Evolutionary conservation across 176 grass and related monocot species (phyloP).

Genomic region (Phoenix roebelenii): DNA sequence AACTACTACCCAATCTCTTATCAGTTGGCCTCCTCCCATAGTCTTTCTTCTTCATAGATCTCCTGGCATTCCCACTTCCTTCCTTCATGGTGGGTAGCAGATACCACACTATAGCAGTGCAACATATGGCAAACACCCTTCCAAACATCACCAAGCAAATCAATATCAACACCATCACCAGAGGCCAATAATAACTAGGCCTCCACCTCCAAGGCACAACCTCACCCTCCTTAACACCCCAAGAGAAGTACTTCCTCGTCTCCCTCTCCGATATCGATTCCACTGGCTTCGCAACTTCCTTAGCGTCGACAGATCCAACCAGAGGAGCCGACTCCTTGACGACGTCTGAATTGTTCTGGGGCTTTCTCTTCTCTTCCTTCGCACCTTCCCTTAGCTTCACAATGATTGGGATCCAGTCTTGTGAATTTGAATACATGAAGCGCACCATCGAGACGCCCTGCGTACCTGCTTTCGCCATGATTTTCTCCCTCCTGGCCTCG

Average conservation of each 20-base stretch:
- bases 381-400: background rate
- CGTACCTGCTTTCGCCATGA: conserved; percentile 5
- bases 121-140: conserved; percentile 13
- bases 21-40: too few relatives aligned
- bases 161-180: conserved; percentile 9
- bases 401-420: conserved; percentile 19
- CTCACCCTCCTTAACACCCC: background rate
- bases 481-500: conserved; percentile 5
- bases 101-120: conserved; percentile 17
- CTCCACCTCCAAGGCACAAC: background rate
- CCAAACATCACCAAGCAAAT: conserved; percentile 4
- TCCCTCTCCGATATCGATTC: background rate
- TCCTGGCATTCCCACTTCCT: background rate
- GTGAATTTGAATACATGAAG: conserved; percentile 9
- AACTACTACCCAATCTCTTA: too few relatives aligned
- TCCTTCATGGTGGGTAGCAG: background rate
- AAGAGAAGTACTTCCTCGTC: background rate
- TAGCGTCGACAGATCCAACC: background rate
- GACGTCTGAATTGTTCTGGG: background rate
- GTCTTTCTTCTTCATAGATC: too few relatives aligned
- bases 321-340: background rate
- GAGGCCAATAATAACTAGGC: background rate
- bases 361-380: background rate
- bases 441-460: conserved; percentile 7
- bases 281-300: background rate